Conservation (phyloP, 306 rosid species). For the Albizia julibrissin region DNA sequence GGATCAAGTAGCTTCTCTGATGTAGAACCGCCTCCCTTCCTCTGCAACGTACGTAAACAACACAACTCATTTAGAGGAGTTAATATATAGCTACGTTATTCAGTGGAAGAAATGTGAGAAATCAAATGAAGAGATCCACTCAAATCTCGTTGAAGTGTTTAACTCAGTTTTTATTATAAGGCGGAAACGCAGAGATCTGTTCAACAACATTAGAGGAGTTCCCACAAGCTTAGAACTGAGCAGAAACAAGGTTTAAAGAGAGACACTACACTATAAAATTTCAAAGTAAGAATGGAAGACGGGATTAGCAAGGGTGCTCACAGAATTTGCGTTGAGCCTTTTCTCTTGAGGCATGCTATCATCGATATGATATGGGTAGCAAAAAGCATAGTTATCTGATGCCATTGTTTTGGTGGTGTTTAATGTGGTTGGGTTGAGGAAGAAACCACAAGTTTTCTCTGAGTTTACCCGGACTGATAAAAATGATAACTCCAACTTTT, state of each 20-base stretch:
- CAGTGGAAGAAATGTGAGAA: neutral
- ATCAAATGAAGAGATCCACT: conserved; percentile 5
- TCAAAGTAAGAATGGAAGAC: conserved; percentile 12
- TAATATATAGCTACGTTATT: neutral
- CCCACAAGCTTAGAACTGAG: neutral
- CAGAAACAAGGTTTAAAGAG: neutral
- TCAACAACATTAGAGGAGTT: neutral
- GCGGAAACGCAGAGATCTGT: neutral
- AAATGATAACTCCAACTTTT: conserved; percentile 31
- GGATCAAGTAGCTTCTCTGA: conserved; percentile 87
- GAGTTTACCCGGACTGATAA: conserved; percentile 17
- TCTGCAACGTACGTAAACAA: conserved; percentile 49
- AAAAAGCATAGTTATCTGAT: conserved; percentile 50
- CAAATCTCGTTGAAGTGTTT: neutral
- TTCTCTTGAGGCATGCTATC: conserved; percentile 35
- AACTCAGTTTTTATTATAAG: neutral
- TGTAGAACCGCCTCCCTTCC: conserved; percentile 75
- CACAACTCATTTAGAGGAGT: neutral
- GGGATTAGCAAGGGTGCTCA: conserved; percentile 39
- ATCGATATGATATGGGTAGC: conserved; percentile 56
- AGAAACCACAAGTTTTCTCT: conserved; percentile 21
- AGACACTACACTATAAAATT: neutral
- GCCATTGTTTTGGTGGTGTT: conserved; percentile 40
- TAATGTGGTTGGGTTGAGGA: conserved; percentile 18
- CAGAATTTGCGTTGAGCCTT: conserved; percentile 34